Evolutionary conservation across 2,329 filamentous ascomycete genomes (phyloP).

Genomic region (Fusarium pseudonygamai): DNA sequence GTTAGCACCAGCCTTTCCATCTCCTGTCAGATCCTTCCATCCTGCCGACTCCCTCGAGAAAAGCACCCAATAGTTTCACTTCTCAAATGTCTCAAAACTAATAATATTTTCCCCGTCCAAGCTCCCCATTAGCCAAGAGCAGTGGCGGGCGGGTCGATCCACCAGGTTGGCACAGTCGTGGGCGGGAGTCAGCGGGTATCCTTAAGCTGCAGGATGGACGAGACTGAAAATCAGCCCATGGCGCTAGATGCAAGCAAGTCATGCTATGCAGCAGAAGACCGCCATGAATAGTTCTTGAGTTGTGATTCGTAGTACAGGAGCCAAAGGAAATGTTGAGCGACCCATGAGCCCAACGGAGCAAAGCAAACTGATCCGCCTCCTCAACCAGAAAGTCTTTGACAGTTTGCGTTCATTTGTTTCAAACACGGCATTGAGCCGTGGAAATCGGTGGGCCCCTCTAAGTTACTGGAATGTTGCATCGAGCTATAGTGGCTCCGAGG

Average conservation of each 20-base stretch:
- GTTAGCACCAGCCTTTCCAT: constrained; percentile 29
- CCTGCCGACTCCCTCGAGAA: not conserved
- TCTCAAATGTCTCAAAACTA: constrained; percentile 14
- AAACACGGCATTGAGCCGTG: constrained; percentile 15
- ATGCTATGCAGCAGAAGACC: constrained; percentile 35
- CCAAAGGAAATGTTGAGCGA: not conserved
- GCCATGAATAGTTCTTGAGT: not conserved
- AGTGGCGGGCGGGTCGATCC: constrained; percentile 35
- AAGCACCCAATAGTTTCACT: constrained; percentile 16
- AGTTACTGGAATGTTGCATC: constrained; percentile 38
- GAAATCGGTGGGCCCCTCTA: constrained; percentile 9
- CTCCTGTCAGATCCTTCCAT: constrained; percentile 12
- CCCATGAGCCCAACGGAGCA: not conserved
- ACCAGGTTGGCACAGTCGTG: constrained; percentile 36
- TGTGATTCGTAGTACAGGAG: constrained; percentile 3
- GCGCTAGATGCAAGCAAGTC: constrained; percentile 39
- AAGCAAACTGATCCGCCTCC: not conserved
- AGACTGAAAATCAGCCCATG: constrained; percentile 41
- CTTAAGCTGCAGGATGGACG: constrained; percentile 18
- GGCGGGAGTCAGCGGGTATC: constrained; percentile 37
- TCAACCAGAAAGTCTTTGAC: not conserved
- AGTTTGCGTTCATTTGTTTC: constrained; percentile 19
- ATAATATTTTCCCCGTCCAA: constrained; percentile 25
- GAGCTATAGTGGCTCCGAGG: constrained; percentile 14
- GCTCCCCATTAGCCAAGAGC: constrained; percentile 35